Percentiles rank a stretch among this genome's conserved stretches.
Conservation (phyloP, 371 early-diverging fungal species). For the Dinochytrium kinnereticum region DNA sequence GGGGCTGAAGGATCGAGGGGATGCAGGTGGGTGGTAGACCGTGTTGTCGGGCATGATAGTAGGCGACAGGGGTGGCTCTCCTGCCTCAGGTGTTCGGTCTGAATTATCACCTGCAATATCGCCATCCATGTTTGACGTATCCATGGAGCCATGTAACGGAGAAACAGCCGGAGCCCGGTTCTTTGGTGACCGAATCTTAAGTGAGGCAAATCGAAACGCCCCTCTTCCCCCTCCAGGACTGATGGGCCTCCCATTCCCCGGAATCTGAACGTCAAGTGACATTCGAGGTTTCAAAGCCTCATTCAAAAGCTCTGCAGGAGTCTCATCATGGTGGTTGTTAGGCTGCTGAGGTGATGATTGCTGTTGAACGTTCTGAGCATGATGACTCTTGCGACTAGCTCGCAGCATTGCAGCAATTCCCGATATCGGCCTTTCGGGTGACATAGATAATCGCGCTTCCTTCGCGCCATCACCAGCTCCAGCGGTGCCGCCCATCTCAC, state of each 20-base stretch:
- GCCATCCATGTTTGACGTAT: not conserved
- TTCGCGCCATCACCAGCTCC: not conserved
- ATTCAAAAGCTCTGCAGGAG: not conserved
- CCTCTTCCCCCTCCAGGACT: not conserved
- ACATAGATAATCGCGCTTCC: constrained; percentile 2
- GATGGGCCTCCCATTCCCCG: not conserved
- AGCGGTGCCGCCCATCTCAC: not conserved
- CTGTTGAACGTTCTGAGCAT: not conserved
- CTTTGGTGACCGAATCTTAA: not conserved
- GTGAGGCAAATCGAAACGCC: not conserved
- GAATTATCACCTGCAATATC: not conserved
- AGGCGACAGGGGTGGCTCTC: not conserved
- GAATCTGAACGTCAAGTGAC: not conserved
- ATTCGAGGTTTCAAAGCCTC: not conserved
- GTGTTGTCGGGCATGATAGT: not conserved
- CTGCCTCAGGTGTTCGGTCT: not conserved
- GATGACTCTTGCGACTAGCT: not conserved
- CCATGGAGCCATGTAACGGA: not conserved
- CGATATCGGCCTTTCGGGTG: not conserved
- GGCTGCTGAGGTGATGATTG: not conserved
- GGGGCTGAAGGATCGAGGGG: not conserved
- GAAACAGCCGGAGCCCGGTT: not conserved
- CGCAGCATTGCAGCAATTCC: constrained; percentile 5
- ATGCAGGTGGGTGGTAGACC: not conserved
- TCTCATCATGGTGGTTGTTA: not conserved